Conservation (phyloP, 208 protist genomes). For the Zelonia costaricensis region DNA sequence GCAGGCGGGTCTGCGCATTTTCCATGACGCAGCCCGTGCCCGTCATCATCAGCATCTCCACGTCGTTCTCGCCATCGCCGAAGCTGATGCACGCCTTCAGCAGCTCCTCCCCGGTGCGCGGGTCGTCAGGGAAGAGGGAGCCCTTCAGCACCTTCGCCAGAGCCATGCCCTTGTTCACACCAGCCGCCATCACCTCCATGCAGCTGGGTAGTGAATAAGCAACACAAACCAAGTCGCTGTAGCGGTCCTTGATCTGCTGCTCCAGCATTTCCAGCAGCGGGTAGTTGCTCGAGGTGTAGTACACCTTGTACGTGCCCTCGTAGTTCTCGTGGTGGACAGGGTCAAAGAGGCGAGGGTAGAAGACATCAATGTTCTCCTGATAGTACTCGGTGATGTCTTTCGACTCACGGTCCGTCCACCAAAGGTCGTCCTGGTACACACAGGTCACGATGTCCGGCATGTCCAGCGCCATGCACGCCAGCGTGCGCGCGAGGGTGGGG, state of each 20-base stretch:
- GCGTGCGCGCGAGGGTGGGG: constrained; percentile 23
- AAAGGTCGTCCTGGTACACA: constrained; percentile 42
- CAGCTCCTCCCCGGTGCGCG: constrained; percentile 14
- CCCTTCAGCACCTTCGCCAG: constrained; percentile 24
- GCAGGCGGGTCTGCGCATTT: constrained; percentile 30
- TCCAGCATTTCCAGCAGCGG: constrained; percentile 9
- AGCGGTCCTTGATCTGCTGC: constrained; percentile 14
- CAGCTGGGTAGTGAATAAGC: constrained; percentile 36
- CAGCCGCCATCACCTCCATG: constrained; percentile 46
- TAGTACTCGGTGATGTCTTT: constrained; percentile 31
- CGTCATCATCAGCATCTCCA: constrained; percentile 34
- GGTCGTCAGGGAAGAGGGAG: constrained; percentile 18
- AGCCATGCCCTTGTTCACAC: constrained; percentile 45
- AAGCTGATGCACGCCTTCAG: constrained; percentile 46
- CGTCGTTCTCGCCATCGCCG: constrained; percentile 54
- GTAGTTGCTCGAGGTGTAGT: constrained; percentile 29
- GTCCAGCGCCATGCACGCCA: constrained; percentile 23
- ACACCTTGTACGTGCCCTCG: constrained; percentile 39
- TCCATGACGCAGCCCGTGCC: constrained; percentile 44
- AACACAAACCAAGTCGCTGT: constrained; percentile 3
- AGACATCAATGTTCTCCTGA: constrained; percentile 34
- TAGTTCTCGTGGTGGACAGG: constrained; percentile 25
- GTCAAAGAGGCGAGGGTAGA: constrained; percentile 31
- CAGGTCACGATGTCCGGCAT: constrained; percentile 28
- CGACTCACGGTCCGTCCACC: constrained; percentile 31